Evolutionary conservation across 768 basidiomycete species (phyloP), one percentile per base, ranked within the genome.

Genomic region (Tylopilus subfusipes): DNA sequence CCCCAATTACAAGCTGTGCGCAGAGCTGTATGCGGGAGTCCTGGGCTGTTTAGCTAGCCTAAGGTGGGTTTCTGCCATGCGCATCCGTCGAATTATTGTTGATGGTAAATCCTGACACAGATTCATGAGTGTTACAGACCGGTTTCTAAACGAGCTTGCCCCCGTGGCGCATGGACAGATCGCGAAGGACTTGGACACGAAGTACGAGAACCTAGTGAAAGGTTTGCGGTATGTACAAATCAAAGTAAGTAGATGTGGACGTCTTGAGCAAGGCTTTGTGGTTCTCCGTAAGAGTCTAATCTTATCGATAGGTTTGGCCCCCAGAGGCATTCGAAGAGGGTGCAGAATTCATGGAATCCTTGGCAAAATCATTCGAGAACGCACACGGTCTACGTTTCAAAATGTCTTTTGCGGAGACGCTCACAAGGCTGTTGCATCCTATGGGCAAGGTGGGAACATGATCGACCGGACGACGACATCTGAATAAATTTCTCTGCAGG

Each of bases 281-380:
- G 10, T 45, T 34, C 16, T 10, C 36, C 13, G n/a, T 36, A 22
- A 13, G 22, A 2, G 27, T 50, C 53, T 56, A 24, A 62, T 40
- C 4, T 22, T 13, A 24, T 51, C 13, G 18, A 25, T 59, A 92
- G 90, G 93, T 96, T 42, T 97, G 92, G 84, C 94, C 94, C 2
- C 88, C 91, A 14, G 90, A 93, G 66, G 85, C 88, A 5, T 94
- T 97, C 54, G 94, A 97, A 66, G 89, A 94, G 69, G 91, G 89
- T 4, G 88, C 93, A 3, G 94, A 98, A 61, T 97, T 96, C 61
- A 72, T 97, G 71, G 86, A 91, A 55, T 82, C 84, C 8, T 71
- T 97, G 18, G 88, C 93, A 3, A 88, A 86, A 63, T 85, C 87
- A 0, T 97, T 91, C 62, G 84, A 82, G 42, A 83, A 90, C 60